These are phyloP conservation scores for Colletotrichum cuscutae DNA, from an alignment of 2,329 filamentous ascomycete genomes.

Conservation along the genomic window DNA sequence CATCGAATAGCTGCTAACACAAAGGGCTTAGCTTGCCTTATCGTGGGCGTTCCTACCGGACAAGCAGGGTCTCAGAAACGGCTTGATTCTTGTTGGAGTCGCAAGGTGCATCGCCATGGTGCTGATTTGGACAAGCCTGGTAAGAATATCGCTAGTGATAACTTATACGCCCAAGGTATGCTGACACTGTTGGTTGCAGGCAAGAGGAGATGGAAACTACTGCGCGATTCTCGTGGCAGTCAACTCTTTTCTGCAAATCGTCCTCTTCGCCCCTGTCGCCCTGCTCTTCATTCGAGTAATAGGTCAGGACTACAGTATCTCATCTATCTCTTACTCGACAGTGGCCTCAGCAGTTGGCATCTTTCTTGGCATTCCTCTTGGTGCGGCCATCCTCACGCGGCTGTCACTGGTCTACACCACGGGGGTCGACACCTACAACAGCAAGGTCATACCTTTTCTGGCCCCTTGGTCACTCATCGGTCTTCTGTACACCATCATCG, in stretches of 20 bases:
- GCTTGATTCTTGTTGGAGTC: conserved; percentile 84
- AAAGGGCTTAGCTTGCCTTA: conserved; percentile 62
- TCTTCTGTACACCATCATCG: conserved; percentile 85
- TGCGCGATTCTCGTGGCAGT: conserved; percentile 83
- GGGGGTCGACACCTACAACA: conserved; percentile 71
- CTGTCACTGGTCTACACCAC: conserved; percentile 66
- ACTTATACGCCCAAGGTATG: background rate
- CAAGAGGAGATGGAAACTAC: conserved; percentile 82
- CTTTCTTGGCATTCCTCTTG: conserved; percentile 87
- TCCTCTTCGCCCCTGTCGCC: conserved; percentile 76
- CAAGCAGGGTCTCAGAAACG: conserved; percentile 66
- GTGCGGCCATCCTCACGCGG: conserved; percentile 81
- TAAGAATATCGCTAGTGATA: background rate
- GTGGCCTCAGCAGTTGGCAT: conserved; percentile 85
- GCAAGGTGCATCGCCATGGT: conserved; percentile 91
- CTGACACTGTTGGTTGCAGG: conserved; percentile 43
- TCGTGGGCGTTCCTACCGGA: conserved; percentile 77
- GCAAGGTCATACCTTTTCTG: conserved; percentile 74
- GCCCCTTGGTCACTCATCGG: conserved; percentile 84
- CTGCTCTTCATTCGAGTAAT: conserved; percentile 79
- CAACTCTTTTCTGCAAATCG: conserved; percentile 80
- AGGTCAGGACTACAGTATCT: conserved; percentile 54
- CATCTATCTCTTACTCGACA: conserved; percentile 65
- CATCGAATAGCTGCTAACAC: background rate
- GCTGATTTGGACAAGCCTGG: conserved; percentile 76